Evolutionary conservation across 805 yeast genomes (phyloP).

Genomic region (Debaryomyces castellii): DNA sequence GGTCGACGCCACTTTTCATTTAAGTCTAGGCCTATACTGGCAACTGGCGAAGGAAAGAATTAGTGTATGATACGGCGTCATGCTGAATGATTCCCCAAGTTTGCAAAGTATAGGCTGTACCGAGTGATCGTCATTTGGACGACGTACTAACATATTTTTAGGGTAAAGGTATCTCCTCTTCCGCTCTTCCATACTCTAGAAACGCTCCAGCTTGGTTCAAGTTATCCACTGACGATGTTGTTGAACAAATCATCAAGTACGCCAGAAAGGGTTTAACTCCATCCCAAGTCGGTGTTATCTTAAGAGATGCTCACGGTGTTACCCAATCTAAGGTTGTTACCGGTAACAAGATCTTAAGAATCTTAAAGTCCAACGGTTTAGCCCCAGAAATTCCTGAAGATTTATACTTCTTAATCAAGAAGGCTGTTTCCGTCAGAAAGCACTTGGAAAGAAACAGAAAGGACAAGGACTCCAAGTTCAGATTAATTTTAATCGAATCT

Average conservation of each 20-base stretch:
- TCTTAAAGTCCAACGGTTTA: conserved; percentile 98
- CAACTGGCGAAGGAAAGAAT: too few species aligned
- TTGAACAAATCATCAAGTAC: conserved; percentile 98
- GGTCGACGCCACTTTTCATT: conserved; percentile 52
- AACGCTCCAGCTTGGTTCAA: conserved; percentile 99
- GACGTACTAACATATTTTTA: conserved; percentile 46
- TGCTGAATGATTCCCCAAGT: background rate
- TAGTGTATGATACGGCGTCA: too few species aligned
- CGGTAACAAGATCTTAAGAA: conserved; percentile 99
- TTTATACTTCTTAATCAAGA: conserved; percentile 97
- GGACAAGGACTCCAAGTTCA: conserved; percentile 99
- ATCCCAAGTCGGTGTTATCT: conserved; percentile 98
- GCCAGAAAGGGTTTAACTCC: conserved; percentile 99
- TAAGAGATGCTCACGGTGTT: conserved; percentile 99
- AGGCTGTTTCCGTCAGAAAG: conserved; percentile 99
- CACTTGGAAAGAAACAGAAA: conserved; percentile 99
- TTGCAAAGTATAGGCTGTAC: background rate
- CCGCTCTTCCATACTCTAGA: conserved; percentile 99
- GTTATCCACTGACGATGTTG: conserved; percentile 90
- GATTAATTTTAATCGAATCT: conserved; percentile 99
- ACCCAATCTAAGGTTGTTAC: conserved; percentile 96
- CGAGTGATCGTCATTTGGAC: background rate
- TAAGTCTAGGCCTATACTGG: conserved; percentile 16
- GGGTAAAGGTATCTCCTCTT: conserved; percentile 99
- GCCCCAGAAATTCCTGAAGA: conserved; percentile 99